These are phyloP conservation scores for Fusarium sp. DNA, from an alignment of 2,329 filamentous ascomycete species.

Conservation along the genomic window DNA sequence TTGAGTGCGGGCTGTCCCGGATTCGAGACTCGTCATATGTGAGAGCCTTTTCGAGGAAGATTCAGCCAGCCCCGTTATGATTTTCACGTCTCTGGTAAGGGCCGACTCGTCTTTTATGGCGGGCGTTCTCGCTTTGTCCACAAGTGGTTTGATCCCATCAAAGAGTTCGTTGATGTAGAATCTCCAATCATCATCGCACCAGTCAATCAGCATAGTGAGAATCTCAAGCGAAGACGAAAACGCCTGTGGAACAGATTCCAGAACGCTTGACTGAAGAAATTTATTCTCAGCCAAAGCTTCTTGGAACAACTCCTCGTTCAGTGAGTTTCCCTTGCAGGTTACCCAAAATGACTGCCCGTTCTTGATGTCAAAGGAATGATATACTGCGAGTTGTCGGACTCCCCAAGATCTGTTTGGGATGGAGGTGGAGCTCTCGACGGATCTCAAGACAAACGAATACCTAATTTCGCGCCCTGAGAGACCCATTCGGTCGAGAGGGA, in stretches of 20 bases:
- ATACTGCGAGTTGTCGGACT: slow-evolving; percentile 23
- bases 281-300: not conserved
- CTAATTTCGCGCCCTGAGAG: slow-evolving; percentile 28
- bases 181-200: slow-evolving; percentile 28
- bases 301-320: not conserved
- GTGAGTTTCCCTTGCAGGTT: slow-evolving; percentile 17
- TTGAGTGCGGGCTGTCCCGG: not conserved
- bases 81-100: not conserved
- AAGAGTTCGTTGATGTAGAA: slow-evolving; percentile 25
- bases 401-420: not conserved
- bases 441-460: slow-evolving; percentile 24
- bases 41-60: not conserved
- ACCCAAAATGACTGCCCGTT: slow-evolving; percentile 12
- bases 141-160: not conserved
- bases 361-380: slow-evolving; percentile 24
- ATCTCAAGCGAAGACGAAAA: slow-evolving; percentile 3
- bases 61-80: not conserved
- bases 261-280: not conserved
- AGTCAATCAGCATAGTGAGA: slow-evolving; percentile 15
- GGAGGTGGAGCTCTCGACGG: slow-evolving; percentile 14
- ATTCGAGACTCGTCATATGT: not conserved
- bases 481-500: not conserved
- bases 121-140: not conserved
- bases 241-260: not conserved
- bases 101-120: not conserved